These are phyloP conservation scores for Dipodascus albidus DNA, from an alignment of 805 yeast genomes.

Conservation along the genomic window DNA sequence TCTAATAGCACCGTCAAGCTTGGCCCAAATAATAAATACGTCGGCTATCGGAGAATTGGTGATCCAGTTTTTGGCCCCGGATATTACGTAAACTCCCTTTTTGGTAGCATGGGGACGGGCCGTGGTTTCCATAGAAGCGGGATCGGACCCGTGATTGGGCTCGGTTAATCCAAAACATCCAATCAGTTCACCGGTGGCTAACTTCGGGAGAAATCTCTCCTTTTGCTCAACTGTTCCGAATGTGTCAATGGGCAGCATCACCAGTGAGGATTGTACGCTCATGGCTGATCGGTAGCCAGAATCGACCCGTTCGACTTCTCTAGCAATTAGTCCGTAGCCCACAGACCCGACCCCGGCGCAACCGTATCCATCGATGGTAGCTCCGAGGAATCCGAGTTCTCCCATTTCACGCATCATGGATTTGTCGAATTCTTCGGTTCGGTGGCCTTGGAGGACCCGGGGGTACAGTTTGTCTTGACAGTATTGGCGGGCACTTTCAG, in stretches of 20 bases:
- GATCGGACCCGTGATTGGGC: slow-evolving; percentile 54
- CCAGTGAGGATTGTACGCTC: slow-evolving; percentile 35
- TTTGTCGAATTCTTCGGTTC: slow-evolving; percentile 29
- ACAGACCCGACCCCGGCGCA: slow-evolving; percentile 33
- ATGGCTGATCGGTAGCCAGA: slow-evolving; percentile 35
- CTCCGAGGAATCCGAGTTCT: slow-evolving; percentile 31
- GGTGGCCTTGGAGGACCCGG: slow-evolving; percentile 28
- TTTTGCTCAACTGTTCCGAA: slow-evolving; percentile 33
- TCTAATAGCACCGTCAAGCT: slow-evolving; percentile 31
- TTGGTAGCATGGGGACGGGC: slow-evolving; percentile 34
- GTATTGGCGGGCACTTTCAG: slow-evolving; percentile 27
- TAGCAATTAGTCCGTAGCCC: slow-evolving; percentile 33
- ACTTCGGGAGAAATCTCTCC: slow-evolving; percentile 28
- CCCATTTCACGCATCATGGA: slow-evolving; percentile 30
- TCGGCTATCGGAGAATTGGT: slow-evolving; percentile 38
- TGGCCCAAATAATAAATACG: slow-evolving; percentile 32
- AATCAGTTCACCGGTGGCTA: slow-evolving; percentile 32
- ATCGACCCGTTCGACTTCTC: slow-evolving; percentile 35
- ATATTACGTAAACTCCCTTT: slow-evolving; percentile 29
- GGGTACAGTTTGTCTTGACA: slow-evolving; percentile 29
- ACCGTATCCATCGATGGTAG: slow-evolving; percentile 33
- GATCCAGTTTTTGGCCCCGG: slow-evolving; percentile 34
- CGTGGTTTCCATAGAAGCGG: slow-evolving; percentile 44
- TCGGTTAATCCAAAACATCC: slow-evolving; percentile 60
- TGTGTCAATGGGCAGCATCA: slow-evolving; percentile 31